Evolutionary conservation across 495 filamentous ascomycete species (phyloP).

Genomic region (Aspergillus diversus): DNA sequence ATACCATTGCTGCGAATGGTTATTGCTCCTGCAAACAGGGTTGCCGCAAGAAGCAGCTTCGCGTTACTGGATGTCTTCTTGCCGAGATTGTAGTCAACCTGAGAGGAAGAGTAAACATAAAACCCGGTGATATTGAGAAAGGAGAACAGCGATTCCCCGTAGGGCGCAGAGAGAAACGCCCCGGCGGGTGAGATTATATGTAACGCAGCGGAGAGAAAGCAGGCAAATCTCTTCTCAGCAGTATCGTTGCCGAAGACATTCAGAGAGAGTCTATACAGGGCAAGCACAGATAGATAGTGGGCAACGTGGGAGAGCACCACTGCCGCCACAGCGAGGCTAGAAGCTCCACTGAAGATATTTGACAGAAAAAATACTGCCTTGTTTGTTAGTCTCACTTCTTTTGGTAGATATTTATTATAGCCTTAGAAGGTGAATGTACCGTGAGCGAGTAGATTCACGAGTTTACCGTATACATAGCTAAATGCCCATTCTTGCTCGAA

Average conservation of each 20-base stretch:
- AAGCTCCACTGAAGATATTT: slow-evolving; percentile 29
- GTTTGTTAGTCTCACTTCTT: slow-evolving; percentile 11
- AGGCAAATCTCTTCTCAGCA: slow-evolving; percentile 44
- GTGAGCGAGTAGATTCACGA: slow-evolving; percentile 49
- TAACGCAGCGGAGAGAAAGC: slow-evolving; percentile 69
- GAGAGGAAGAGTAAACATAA: slow-evolving; percentile 67
- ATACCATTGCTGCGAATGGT: slow-evolving; percentile 85
- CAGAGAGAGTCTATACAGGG: slow-evolving; percentile 62
- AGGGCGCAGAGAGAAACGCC: slow-evolving; percentile 87
- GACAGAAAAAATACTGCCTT: slow-evolving; percentile 31
- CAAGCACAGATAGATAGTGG: slow-evolving; percentile 76
- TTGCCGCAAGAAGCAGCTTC: slow-evolving; percentile 60
- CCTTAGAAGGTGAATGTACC: slow-evolving; percentile 42
- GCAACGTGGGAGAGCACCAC: slow-evolving; percentile 67
- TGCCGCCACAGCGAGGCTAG: slow-evolving; percentile 52
- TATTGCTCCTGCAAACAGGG: slow-evolving; percentile 72
- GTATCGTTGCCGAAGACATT: slow-evolving; percentile 38
- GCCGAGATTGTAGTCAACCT: slow-evolving; percentile 36
- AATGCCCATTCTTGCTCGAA: slow-evolving; percentile 99
- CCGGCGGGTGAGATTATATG: slow-evolving; percentile 88
- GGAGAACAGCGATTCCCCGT: slow-evolving; percentile 79
- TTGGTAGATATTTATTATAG: background rate
- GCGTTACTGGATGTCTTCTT: slow-evolving; percentile 39
- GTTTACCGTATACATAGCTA: slow-evolving; percentile 65
- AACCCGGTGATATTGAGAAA: slow-evolving; percentile 75